Conservation (phyloP, 345 rosid genomes). For the Ceriops zippeliana region DNA sequence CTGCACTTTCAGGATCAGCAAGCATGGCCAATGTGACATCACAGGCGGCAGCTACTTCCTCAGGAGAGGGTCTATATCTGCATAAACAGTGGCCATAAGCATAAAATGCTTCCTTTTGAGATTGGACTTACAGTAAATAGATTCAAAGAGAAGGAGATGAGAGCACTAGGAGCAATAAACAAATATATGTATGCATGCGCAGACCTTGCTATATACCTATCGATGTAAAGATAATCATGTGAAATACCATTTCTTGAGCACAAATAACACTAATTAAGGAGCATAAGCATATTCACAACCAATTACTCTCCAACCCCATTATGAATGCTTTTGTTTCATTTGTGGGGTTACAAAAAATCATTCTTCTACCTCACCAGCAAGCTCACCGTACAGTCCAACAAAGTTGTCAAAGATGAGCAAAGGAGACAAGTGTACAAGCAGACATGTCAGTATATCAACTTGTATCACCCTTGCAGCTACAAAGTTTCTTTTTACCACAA, state of each 20-base stretch:
- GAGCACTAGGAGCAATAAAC: background rate
- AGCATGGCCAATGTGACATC: constrained; percentile 93
- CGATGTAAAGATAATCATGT: no score
- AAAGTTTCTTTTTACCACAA: no score
- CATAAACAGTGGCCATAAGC: background rate
- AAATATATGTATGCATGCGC: background rate
- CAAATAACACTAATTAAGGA: no score
- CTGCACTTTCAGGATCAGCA: constrained; percentile 97
- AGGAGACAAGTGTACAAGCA: background rate
- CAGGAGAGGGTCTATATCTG: constrained; percentile 75
- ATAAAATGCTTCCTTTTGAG: background rate
- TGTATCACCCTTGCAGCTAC: background rate
- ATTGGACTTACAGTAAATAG: background rate
- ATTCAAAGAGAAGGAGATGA: background rate
- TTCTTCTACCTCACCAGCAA: no score
- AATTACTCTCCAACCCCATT: no score
- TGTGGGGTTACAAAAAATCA: no score
- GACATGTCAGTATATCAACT: background rate
- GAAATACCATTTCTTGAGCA: no score
- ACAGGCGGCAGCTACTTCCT: constrained; percentile 83
- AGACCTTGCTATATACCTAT: no score
- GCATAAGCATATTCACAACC: no score
- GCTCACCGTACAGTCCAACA: no score
- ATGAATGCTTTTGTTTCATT: no score
- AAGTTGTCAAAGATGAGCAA: background rate